Conservation (phyloP, 2,329 filamentous ascomycete species). For the Scedosporium aurantiacum region DNA sequence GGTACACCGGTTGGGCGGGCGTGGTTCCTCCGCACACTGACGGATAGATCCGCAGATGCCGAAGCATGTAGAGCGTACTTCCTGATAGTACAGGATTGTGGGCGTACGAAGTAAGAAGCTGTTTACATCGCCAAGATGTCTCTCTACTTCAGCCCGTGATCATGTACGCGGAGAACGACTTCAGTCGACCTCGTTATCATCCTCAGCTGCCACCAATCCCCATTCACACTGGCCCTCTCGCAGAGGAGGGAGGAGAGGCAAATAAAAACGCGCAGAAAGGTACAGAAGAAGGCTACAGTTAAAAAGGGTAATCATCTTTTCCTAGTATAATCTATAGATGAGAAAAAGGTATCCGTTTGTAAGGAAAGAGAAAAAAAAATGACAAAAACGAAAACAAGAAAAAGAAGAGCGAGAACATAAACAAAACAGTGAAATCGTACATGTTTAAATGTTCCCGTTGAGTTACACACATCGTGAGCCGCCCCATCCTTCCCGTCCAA, state of each 20-base stretch:
- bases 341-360: neutral
- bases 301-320: too few species aligned
- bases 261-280: neutral
- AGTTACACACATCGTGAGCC: neutral
- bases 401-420: neutral
- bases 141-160: too few species aligned
- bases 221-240: too few species aligned
- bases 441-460: neutral
- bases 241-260: too few species aligned
- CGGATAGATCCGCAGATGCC: neutral
- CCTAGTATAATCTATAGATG: neutral
- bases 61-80: neutral
- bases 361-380: constrained; percentile 2
- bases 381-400: neutral
- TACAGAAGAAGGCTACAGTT: neutral
- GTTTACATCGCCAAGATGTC: too few species aligned
- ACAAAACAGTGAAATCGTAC: constrained; percentile 1
- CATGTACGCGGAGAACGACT: too few species aligned
- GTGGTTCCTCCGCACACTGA: neutral
- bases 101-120: neutral
- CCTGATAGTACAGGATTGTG: neutral
- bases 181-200: too few species aligned
- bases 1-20: neutral
- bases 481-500: neutral
- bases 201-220: too few species aligned